Evolutionary conservation across 2,329 filamentous ascomycete species (phyloP).

Genomic region (Tolypocladium sp.): DNA sequence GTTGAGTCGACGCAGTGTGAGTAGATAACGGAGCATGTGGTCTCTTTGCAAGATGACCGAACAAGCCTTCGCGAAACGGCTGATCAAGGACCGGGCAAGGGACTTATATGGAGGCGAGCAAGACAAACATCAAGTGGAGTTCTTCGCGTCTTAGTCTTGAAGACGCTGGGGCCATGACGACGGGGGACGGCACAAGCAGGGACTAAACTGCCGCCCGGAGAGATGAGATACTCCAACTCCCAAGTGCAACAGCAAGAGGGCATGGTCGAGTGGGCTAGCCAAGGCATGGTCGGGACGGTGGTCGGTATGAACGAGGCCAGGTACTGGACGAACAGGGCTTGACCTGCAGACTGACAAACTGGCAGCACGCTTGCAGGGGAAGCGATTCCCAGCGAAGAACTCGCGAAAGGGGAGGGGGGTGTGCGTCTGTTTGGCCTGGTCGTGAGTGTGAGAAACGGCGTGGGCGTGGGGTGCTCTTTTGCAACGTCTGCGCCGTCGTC

Average conservation of each 20-base stretch:
- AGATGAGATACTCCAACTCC: slow-evolving; percentile 1
- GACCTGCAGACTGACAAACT: neutral
- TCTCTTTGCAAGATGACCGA: neutral
- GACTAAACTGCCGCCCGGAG: slow-evolving; percentile 5
- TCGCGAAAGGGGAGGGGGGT: neutral
- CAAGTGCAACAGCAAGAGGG: slow-evolving; percentile 3
- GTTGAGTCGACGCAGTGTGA: neutral
- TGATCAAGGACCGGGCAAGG: neutral
- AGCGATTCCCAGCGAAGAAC: slow-evolving; percentile 1
- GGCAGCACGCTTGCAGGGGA: slow-evolving; percentile 1
- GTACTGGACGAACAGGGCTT: neutral
- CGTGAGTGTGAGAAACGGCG: neutral
- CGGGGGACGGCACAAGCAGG: slow-evolving; percentile 2
- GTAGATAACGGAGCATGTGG: neutral
- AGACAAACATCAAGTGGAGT: slow-evolving; percentile 4
- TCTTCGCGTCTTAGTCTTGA: slow-evolving; percentile 1
- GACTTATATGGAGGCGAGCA: slow-evolving; percentile 3
- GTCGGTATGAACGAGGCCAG: slow-evolving; percentile 1
- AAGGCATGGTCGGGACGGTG: neutral
- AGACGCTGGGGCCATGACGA: slow-evolving; percentile 3
- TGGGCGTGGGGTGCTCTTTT: neutral
- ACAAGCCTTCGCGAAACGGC: neutral
- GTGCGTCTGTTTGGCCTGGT: neutral
- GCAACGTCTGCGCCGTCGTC: neutral
- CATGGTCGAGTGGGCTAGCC: neutral